Evolutionary conservation across 2,329 filamentous ascomycete genomes (phyloP), one percentile per base, ranked within the genome.

Genomic region (Trichoderma citrinoviride): DNA sequence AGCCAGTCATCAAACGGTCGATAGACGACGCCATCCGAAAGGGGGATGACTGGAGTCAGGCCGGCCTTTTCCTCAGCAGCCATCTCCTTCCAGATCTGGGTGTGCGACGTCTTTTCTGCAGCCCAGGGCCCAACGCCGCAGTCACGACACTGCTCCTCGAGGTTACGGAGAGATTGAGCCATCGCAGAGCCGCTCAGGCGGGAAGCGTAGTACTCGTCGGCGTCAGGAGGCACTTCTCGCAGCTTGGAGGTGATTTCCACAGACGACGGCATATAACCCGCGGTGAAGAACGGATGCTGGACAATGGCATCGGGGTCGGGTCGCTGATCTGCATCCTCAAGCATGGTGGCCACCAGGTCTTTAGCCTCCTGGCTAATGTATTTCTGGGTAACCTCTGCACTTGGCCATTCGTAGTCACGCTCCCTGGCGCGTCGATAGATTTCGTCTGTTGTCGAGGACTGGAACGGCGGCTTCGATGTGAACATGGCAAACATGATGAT

Each of bases 401-500:
- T 84, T 15, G 91, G 91, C 91, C 91, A 94, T 72, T 90, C 88
- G 74, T 93, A 94, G 72, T 93, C 90, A 70, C 90, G 83, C 70
- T 89, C 85, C 71, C 83, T 79, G 62, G 87, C 89, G 76, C 84
- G 87, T 76, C 82, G 86, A 78, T 95, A 95, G 67, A 95, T 95
- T 73, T 94, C 91, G 74, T 95, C 91, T 19, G 91, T 91, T 46
- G 91, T 94, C 14, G 89, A 88, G 14, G 95, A 96, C 78, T 99
- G 95, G 76, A 99, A 99, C 0, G 95, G 95, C 1, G 95, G 94
- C 72, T 94, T 96, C 21, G 95, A 96, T 7, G 95, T 95, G 53
- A 98, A 90, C 87, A 99, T 94, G 55, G 95, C 96, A 78, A 96
- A 98, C 88, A 96, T 93, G 75, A 99, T 99, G 70, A 99, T 95